phyloP scores from a whole-genome alignment of 129 eudicot genomes.

The Chrysanthemum lavandulifolium region DNA sequence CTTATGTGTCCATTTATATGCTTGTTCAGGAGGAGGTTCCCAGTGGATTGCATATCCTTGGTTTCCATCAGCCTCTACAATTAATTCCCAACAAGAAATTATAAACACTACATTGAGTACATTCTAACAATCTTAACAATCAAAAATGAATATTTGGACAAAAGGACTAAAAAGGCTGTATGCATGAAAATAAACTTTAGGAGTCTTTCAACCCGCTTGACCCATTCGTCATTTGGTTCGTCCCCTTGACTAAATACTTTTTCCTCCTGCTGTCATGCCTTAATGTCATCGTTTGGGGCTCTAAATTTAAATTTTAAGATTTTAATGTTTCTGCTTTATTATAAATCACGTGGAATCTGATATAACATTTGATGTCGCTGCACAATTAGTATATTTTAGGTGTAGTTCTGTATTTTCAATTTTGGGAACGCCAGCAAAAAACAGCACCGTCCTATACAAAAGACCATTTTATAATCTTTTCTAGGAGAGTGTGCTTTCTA shows the following conservation, averaged over 20 bases:
- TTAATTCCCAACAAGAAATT: constrained; percentile 12
- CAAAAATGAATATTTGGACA: no score
- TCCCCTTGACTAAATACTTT: not conserved
- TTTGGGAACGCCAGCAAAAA: no score
- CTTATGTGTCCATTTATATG: constrained; percentile 71
- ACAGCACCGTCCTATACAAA: not conserved
- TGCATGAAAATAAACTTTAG: not conserved
- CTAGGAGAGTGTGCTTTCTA: not conserved
- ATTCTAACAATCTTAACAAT: no score
- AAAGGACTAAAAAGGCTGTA: not conserved
- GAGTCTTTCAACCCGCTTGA: not conserved
- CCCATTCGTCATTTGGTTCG: not conserved
- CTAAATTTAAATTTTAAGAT: no score
- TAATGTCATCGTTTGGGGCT: no score
- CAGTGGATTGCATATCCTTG: constrained; percentile 92
- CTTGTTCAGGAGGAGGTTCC: constrained; percentile 91
- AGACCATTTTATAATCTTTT: not conserved
- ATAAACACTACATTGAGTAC: not conserved
- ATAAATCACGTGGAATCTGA: no score
- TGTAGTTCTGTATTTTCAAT: no score
- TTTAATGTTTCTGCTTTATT: no score
- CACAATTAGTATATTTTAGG: no score
- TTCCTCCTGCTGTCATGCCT: no score
- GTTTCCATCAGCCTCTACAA: constrained; percentile 73
- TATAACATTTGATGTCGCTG: no score